phyloP scores from a whole-genome alignment of 257 asterid genomes.

The Rauvolfia tetraphylla region DNA sequence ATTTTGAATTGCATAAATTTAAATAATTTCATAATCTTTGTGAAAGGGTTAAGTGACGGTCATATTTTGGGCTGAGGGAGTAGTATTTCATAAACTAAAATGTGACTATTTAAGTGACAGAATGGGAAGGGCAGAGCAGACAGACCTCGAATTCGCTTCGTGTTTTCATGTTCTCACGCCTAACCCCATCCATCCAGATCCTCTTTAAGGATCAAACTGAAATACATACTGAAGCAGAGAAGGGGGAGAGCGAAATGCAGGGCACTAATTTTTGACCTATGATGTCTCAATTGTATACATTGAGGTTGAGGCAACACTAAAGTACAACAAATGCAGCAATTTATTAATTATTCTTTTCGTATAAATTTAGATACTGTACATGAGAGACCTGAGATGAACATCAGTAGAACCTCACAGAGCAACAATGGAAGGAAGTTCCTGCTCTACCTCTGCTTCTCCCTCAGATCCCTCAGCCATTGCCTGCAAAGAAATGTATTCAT shows the following conservation, averaged over 20 bases:
- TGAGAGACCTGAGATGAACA: conserved; percentile 19
- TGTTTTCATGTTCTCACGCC: not conserved
- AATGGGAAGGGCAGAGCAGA: not conserved
- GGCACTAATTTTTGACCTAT: not conserved
- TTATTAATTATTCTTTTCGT: conserved; percentile 28
- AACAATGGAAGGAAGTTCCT: conserved; percentile 87
- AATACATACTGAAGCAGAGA: not conserved
- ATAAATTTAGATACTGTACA: conserved; percentile 46
- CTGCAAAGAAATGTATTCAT: conserved; percentile 28
- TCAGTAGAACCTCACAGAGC: conserved; percentile 52
- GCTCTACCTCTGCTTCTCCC: conserved; percentile 77
- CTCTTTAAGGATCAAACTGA: not conserved
- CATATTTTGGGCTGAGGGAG: too few relatives aligned
- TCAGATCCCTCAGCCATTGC: conserved; percentile 46
- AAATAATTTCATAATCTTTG: too few relatives aligned
- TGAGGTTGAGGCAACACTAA: conserved; percentile 13
- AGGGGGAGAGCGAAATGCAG: not conserved
- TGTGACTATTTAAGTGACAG: not conserved
- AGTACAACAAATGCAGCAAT: conserved; percentile 34
- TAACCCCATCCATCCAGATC: not conserved
- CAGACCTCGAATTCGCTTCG: not conserved
- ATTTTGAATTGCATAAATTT: too few relatives aligned
- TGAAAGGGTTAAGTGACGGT: too few relatives aligned
- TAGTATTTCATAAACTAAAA: too few relatives aligned
- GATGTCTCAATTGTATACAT: not conserved